A percentile compares a stretch with the other conserved stretches of the same genome.
These are phyloP conservation scores for Lodderomyces theae DNA, from an alignment of 1,139 yeast species.

Conservation along the genomic window DNA sequence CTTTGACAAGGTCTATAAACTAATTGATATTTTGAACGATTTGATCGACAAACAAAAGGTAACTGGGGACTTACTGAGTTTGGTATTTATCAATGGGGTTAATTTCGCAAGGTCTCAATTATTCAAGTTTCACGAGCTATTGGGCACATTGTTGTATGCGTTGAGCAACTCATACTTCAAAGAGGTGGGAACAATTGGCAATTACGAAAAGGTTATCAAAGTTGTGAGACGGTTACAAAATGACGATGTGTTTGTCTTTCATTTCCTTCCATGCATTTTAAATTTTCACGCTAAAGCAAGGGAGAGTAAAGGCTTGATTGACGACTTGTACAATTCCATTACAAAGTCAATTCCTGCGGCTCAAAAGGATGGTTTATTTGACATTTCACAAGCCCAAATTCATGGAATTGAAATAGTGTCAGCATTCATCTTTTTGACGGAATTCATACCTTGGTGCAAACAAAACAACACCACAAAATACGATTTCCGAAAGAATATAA, in stretches of 20 bases:
- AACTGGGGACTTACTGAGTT: slow-evolving; percentile 38
- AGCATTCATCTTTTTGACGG: slow-evolving; percentile 57
- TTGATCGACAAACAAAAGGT: slow-evolving; percentile 62
- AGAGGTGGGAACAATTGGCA: slow-evolving; percentile 27
- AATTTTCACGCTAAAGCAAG: slow-evolving; percentile 33
- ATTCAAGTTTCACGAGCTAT: slow-evolving; percentile 63
- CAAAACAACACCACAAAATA: slow-evolving; percentile 34
- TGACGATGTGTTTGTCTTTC: slow-evolving; percentile 61
- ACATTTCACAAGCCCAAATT: slow-evolving; percentile 49
- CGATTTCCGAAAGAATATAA: slow-evolving; percentile 48
- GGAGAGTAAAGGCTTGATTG: slow-evolving; percentile 21
- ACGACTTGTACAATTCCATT: slow-evolving; percentile 26
- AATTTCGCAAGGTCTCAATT: slow-evolving; percentile 61
- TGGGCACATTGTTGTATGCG: slow-evolving; percentile 65
- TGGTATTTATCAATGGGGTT: slow-evolving; percentile 52
- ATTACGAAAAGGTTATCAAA: slow-evolving; percentile 35
- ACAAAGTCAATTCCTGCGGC: slow-evolving; percentile 16
- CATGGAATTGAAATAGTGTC: slow-evolving; percentile 50
- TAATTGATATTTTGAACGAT: slow-evolving; percentile 56
- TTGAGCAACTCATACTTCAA: slow-evolving; percentile 37
- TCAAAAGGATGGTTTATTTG: slow-evolving; percentile 17
- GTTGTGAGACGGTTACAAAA: slow-evolving; percentile 40
- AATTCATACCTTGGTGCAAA: slow-evolving; percentile 73
- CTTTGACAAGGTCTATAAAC: slow-evolving; percentile 55
- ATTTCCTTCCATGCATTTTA: slow-evolving; percentile 64